A percentile compares a stretch with the other conserved stretches of the same genome.
phyloP scores from a whole-genome alignment of 2,329 filamentous ascomycete genomes.

The Teratosphaeria zuluensis region DNA sequence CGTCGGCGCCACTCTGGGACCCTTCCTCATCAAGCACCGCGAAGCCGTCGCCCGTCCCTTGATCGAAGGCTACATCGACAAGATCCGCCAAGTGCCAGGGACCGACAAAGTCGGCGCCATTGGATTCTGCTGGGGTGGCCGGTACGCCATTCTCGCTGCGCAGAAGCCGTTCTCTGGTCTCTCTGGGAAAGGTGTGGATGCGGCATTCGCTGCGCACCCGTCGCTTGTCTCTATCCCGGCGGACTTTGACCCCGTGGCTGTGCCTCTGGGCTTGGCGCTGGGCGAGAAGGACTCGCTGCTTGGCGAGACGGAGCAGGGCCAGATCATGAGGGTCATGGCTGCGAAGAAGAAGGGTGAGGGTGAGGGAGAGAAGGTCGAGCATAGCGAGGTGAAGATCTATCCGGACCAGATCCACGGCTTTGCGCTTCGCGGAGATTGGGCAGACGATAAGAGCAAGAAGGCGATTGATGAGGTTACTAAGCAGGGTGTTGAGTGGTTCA shows the following conservation, averaged over 20 bases:
- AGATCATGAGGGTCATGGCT: conserved; percentile 32
- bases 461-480: conserved; percentile 37
- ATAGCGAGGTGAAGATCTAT: conserved; percentile 33
- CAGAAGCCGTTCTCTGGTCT: conserved; percentile 15
- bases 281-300: conserved; percentile 35
- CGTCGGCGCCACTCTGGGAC: conserved; percentile 31
- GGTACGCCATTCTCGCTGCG: conserved; percentile 29
- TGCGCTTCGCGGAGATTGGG: conserved; percentile 34
- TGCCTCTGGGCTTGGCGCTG: conserved; percentile 32
- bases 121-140: conserved; percentile 41
- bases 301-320: conserved; percentile 27
- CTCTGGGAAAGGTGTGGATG: conserved; percentile 29
- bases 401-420: conserved; percentile 38
- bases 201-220: conserved; percentile 34
- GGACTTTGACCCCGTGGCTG: conserved; percentile 32
- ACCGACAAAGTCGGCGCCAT: conserved; percentile 37
- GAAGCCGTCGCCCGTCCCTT: conserved; percentile 34
- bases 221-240: conserved; percentile 32
- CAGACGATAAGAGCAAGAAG: conserved; percentile 36
- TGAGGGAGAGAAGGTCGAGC: conserved; percentile 20
- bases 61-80: conserved; percentile 35
- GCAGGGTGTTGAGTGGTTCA: conserved; percentile 16
- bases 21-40: conserved; percentile 36
- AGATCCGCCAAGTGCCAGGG: conserved; percentile 29
- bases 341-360: conserved; percentile 28